Base-by-base conservation (phyloP, 1,284 basidiomycete species). In the Irpex lacteus region DNA sequence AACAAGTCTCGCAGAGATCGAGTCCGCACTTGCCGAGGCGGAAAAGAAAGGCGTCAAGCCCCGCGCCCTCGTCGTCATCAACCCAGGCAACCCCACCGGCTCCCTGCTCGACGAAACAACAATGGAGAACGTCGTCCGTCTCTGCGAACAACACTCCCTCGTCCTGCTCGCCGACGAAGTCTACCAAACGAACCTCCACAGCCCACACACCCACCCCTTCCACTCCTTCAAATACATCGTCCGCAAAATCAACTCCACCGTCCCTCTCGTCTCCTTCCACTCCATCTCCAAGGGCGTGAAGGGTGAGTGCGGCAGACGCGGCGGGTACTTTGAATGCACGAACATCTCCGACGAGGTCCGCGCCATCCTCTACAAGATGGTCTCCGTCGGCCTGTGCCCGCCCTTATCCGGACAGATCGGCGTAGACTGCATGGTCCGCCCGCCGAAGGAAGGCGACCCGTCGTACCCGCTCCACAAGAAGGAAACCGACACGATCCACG, bases 11-110 rank as follows among this genome's bases (percentile, higher is more conserved):
- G 73, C 81, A 9, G 85, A 88, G 58, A 88, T 99, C 71, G 81
- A 87, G 64, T 78, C 81, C 1, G 87, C 90, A 11, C 81, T 98
- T 65, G 80, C 84, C 26, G 84, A 89, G 61, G 92, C 92, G 1
- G 80, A 84, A 40, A 77, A 80, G 65, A 85, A 90, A 7, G 91
- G 91, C 63, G 81, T 84, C 36, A 78, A 79, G 8, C 83, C 93
- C 60, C 93, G 91, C 72, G 94, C 92, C 2, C 85, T 98, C 66
- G 96, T 96, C 64, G 87, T 98, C 71, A 98, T 98, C 82, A 98
- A 98, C 80, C 96, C 96, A 1, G 96, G 96, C 34, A 98, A 98
- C 80, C 96, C 96, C 19, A 98, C 96, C 0, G 96, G 96, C 50
- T 87, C 90, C 2, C 84, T 96, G 64, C 83, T 98, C 9, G 85